These are phyloP conservation scores for Lachancea kluyveri DNA, from an alignment of 805 yeast genomes.

Conservation along the genomic window DNA sequence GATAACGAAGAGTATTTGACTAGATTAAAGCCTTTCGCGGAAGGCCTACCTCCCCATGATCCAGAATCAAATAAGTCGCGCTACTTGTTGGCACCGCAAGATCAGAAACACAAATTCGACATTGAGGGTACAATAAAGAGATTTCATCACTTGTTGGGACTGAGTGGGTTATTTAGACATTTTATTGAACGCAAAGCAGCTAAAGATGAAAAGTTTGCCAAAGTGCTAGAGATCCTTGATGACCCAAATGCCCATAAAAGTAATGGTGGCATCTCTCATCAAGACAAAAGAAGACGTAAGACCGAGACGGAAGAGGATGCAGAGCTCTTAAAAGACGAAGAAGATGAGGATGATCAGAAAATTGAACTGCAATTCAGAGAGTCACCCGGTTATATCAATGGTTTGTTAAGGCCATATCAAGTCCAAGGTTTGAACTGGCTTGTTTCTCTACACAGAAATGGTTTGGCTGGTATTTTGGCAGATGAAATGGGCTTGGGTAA, in stretches of 20 bases:
- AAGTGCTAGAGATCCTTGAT: slow-evolving; percentile 40
- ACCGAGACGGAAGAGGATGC: slow-evolving; percentile 78
- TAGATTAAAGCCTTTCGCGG: slow-evolving; percentile 21
- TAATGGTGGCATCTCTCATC: slow-evolving; percentile 15
- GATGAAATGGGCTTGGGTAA: slow-evolving; percentile 87
- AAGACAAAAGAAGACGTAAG: slow-evolving; percentile 50
- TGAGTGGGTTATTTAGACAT: slow-evolving; percentile 62
- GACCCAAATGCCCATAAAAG: slow-evolving; percentile 13
- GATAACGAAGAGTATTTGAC: slow-evolving; percentile 20
- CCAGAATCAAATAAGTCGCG: slow-evolving; percentile 18
- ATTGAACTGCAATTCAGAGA: slow-evolving; percentile 56
- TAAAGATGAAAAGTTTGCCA: slow-evolving; percentile 50
- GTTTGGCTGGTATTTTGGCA: slow-evolving; percentile 69
- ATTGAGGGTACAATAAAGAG: slow-evolving; percentile 57
- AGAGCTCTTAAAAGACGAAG: slow-evolving; percentile 55
- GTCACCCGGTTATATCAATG: slow-evolving; percentile 69
- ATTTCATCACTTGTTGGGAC: slow-evolving; percentile 58
- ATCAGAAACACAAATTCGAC: slow-evolving; percentile 34
- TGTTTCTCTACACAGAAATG: slow-evolving; percentile 58
- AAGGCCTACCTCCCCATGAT: slow-evolving; percentile 18
- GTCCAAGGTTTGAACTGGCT: slow-evolving; percentile 80
- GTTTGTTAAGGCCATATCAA: slow-evolving; percentile 65
- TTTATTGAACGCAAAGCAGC: slow-evolving; percentile 60
- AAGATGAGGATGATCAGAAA: slow-evolving; percentile 18
- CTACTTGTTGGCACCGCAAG: slow-evolving; percentile 18